Evolutionary conservation across 345 rosid genomes (phyloP), one percentile per base, ranked within the genome.

Genomic region (Eucalyptus pumila): DNA sequence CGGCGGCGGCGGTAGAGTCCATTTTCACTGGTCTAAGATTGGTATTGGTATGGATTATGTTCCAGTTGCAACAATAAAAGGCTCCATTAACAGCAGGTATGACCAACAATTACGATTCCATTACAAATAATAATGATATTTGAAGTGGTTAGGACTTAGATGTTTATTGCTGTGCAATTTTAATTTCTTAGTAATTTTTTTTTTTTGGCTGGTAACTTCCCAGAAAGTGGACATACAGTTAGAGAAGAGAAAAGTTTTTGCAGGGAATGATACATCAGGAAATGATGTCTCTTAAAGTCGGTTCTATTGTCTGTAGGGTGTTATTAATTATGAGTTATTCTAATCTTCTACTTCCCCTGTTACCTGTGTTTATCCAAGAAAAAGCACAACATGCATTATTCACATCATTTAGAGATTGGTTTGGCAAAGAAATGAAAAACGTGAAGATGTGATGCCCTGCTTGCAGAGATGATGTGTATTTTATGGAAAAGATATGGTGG

Each of bases 1-100:
- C 5, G 99, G 99, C 44, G 99, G 99, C 65, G 99, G 99, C 87
- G 99, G 99, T 81, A 96, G 99, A 91, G 96, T 96, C 92, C 99
- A 97, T 93, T 97, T 97, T 92, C 99, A 97, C 91, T 97, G 99
- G 99, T 95, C 95, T 90, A 95, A 94, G 89, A 92, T 97, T 90
- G 96, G 94, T 86, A 89, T 90, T 85, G 98, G 98, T 87, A 91
- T 92, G 86, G 98, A 96, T 89, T 97, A 96, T 92, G 91, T 92
- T 91, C 97, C 99, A 80, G 93, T 96, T 93, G 99, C 99, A 90
- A 91, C 91, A 65, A 85, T 97, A 50, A 90, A 60, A 80, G 99
- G 99, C 90, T 94, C 94, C 90, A 94, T 97, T 88, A 93, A 92
- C 90, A 92, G 90, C 87, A 93, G 99, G 99, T 97, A 91, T 89